These are phyloP conservation scores for Phytophthora citrophthora DNA, from an alignment of 352 stramenopile genomes.

Conservation along the genomic window DNA sequence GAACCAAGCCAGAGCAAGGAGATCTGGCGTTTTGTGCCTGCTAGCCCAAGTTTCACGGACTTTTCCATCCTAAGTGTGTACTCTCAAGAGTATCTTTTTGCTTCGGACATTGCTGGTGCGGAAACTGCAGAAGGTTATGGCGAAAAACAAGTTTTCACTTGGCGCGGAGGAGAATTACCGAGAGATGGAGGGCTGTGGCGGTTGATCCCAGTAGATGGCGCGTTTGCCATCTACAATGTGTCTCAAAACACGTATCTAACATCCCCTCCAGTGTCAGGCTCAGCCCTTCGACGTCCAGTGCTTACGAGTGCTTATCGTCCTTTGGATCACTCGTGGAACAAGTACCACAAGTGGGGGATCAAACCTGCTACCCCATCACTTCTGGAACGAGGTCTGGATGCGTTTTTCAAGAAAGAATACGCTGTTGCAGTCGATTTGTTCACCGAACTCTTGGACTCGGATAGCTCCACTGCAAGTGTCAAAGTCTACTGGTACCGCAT, in stretches of 20 bases:
- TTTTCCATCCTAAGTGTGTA: constrained; percentile 32
- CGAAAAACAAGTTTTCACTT: constrained; percentile 20
- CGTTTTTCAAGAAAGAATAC: constrained; percentile 27
- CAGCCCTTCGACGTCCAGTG: constrained; percentile 19
- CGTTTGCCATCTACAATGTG: constrained; percentile 28
- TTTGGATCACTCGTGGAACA: constrained; percentile 22
- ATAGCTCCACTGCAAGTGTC: constrained; percentile 9
- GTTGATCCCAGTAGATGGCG: constrained; percentile 16
- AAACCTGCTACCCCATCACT: constrained; percentile 15
- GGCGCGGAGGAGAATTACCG: constrained; percentile 23
- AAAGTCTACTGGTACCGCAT: constrained; percentile 34
- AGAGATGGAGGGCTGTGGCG: constrained; percentile 21
- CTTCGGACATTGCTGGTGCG: constrained; percentile 15
- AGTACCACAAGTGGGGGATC: constrained; percentile 26
- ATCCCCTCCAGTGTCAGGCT: constrained; percentile 13
- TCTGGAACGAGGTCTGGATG: constrained; percentile 23
- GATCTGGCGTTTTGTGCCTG: constrained; percentile 32
- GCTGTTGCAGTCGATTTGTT: constrained; percentile 14
- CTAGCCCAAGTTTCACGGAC: constrained; percentile 23
- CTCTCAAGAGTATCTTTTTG: constrained; percentile 24
- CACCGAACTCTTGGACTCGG: constrained; percentile 14
- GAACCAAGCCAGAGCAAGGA: constrained; percentile 46
- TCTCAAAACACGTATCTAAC: constrained; percentile 24
- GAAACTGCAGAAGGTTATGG: constrained; percentile 16
- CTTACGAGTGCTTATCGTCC: constrained; percentile 25